These are phyloP conservation scores for Astragalus membranaceus DNA, from an alignment of 306 rosid species.

Conservation along the genomic window DNA sequence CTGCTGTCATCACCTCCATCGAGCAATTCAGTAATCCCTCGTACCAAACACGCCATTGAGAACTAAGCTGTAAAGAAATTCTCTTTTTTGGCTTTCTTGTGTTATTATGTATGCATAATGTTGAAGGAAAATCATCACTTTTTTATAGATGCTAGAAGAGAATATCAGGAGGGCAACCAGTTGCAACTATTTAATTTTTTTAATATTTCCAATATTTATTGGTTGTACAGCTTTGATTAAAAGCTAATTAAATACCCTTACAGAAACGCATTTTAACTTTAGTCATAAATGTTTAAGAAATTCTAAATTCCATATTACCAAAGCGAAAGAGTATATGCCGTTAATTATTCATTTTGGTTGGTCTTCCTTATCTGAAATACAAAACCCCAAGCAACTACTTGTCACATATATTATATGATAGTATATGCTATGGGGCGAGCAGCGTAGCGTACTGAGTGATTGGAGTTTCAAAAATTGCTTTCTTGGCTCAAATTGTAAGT, in stretches of 20 bases:
- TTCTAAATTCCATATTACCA: not conserved
- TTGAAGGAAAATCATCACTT: not conserved
- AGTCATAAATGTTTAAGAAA: not conserved
- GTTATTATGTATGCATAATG: not conserved
- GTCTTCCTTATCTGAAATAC: not conserved
- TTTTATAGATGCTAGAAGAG: conserved; percentile 7
- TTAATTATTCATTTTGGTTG: not conserved
- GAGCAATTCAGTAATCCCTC: not conserved
- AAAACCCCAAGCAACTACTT: not conserved
- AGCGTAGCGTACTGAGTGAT: too few species aligned
- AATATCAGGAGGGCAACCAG: not conserved
- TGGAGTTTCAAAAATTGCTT: not conserved
- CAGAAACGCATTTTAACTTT: not conserved
- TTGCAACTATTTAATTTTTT: not conserved
- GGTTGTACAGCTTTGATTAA: not conserved
- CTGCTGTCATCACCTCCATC: not conserved
- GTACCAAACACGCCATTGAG: conserved; percentile 23
- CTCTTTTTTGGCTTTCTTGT: not conserved
- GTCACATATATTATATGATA: too few species aligned
- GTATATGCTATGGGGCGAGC: too few species aligned
- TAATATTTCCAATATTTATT: not conserved
- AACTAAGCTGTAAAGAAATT: not conserved
- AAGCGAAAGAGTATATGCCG: not conserved
- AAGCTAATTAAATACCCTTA: not conserved
- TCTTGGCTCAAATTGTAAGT: not conserved